Evolutionary conservation across 2,329 filamentous ascomycete species (phyloP), one percentile per base, ranked within the genome.

Genomic region (Acrocalymma vagum): DNA sequence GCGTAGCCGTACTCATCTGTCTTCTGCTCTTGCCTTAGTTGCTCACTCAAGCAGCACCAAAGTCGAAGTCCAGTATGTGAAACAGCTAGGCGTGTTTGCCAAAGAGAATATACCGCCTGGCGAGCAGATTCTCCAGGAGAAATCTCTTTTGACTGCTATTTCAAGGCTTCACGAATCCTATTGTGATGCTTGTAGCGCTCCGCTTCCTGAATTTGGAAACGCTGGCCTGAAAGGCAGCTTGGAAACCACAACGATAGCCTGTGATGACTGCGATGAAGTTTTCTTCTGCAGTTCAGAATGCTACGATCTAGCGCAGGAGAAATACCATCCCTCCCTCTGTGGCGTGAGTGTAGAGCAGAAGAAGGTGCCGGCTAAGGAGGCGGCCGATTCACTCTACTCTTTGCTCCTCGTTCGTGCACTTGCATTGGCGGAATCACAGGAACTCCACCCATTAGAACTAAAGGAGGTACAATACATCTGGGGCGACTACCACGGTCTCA

Each of bases 51-150:
- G 23, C 47, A 18, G 38, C 75, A 79, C 44, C 76, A 75, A 51
- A 73, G 77, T n/a, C 73, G 73, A 26, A 78, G 11, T 73, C 13
- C 77, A 7, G 15, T 86, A 81, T 5, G 85, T 84, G 54, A 80
- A 82, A 45, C 94, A 99, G 69, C 80, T 99, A 1, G 94, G 94
- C 4, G 80, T 99, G 3, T 97, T 97, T 65, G 93, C 92, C 6
- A 89, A 84, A 56, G 81, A 88, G 50, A 86, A 95, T 52, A 88
- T 97, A 24, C 72, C 76, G 1, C 83, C 90, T 0, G 88, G 88
- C 8, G 88, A 95, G 65, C 77, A 80, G 5, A 84, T 96, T 2
- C 79, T 99, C 20, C 76, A 82, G 31, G 94, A 99, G 63, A 88
- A 87, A 46, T 94, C 91, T 7, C 80, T 96, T 6, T 75, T 99